These are phyloP conservation scores for Elsinoe arachidis DNA, from an alignment of 2,329 filamentous ascomycete species.

Conservation along the genomic window DNA sequence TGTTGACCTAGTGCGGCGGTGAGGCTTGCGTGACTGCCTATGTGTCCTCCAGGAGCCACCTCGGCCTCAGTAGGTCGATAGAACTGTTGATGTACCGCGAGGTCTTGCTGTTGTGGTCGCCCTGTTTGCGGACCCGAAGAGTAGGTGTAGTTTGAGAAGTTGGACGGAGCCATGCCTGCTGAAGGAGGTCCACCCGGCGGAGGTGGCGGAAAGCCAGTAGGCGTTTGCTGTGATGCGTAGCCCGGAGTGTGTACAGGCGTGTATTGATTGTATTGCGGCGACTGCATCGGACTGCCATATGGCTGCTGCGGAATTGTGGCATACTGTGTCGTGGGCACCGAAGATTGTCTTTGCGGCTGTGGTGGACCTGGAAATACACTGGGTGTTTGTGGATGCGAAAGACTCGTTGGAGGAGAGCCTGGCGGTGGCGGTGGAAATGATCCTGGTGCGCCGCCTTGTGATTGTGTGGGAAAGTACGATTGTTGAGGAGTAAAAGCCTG, in stretches of 20 bases:
- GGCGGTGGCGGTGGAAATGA: constrained; percentile 25
- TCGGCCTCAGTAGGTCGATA: constrained; percentile 62
- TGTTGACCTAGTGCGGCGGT: not conserved
- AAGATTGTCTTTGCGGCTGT: constrained; percentile 8
- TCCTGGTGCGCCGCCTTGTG: constrained; percentile 22
- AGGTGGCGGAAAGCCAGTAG: constrained; percentile 22
- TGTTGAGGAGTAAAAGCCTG: constrained; percentile 16
- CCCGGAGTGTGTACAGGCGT: constrained; percentile 33
- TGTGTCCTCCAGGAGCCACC: constrained; percentile 31
- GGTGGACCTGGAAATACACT: constrained; percentile 18
- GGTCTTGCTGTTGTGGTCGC: constrained; percentile 22
- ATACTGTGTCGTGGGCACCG: not conserved
- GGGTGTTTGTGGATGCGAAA: constrained; percentile 18
- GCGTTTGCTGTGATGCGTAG: constrained; percentile 29
- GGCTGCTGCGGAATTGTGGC: constrained; percentile 16
- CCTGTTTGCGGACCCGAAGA: constrained; percentile 25
- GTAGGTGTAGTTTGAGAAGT: constrained; percentile 50
- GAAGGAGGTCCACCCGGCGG: constrained; percentile 34
- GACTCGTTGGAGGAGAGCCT: constrained; percentile 25
- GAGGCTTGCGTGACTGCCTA: constrained; percentile 17
- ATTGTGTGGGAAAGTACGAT: constrained; percentile 35
- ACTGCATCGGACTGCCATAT: constrained; percentile 19
- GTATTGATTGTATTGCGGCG: constrained; percentile 27
- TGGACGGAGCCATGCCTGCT: constrained; percentile 32
- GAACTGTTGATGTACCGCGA: constrained; percentile 59